Base-by-base conservation (phyloP, 2,329 filamentous ascomycete genomes). In the Pseudogymnoascus sp. region DNA sequence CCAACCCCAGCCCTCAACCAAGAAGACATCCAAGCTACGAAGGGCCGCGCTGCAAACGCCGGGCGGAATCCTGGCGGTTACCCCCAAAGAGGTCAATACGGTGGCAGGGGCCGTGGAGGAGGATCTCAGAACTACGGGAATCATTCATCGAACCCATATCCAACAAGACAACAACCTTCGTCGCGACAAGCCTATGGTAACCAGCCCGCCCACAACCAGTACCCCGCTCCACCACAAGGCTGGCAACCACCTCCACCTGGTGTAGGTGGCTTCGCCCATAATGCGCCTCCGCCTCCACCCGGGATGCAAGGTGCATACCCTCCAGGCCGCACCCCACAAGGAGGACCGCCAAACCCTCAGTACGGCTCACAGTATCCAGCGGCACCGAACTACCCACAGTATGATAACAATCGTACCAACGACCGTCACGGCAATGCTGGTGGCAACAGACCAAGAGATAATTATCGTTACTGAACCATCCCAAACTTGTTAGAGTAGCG, bases 1-100 rank as follows among this genome's bases (percentile, higher is more conserved):
- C 85, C 89, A 4, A 77, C 82, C 1, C 85, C 90, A 1, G 88
- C 86, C 8, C 83, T 99, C 1, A 89, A 90, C 64, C 82, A 84
- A 35, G 84, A 83, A 64, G 93, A 97, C 71, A 85, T 93, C 62
- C 88, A 93, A 67, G 81, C 83, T 6, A 83, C 93, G 47, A 85
- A 86, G 72, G 81, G 82, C 62, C 87, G 88, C 72, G 79, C 87
- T 35, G 79, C 83, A 62, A 82, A 84, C 65, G 80, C 82, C 21
- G 87, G 90, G n/a, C 83, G 91, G 62, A 84, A 82, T 59, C 86
- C 86, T 70, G 88, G 89, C 11, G 89, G 89, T 37, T 56, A 33
- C 33, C 31, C 33, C 5, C 59, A 61, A 10, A 40, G 59, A 26
- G 59, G 59, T 38, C 29, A 35, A 24, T 61, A 61, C 19, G 59